These are phyloP conservation scores for Talaromyces ruber DNA, from an alignment of 495 filamentous ascomycete genomes.

Conservation along the genomic window DNA sequence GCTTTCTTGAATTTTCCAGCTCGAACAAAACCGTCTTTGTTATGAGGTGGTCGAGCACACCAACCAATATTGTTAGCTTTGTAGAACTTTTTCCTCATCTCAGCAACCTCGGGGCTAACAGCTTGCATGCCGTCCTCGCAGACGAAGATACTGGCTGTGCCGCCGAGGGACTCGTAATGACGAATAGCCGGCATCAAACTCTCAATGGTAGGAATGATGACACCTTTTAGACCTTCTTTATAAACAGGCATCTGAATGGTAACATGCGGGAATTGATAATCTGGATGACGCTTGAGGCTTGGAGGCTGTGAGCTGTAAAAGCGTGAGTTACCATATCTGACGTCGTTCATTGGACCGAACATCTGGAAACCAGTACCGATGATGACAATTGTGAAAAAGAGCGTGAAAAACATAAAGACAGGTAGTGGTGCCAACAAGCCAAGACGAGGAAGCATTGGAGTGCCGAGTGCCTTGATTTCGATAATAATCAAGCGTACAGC, in stretches of 20 bases:
- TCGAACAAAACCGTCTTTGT: constrained; percentile 36
- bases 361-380: constrained; percentile 11
- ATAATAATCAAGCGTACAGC: constrained; percentile 13
- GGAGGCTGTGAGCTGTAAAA: constrained; percentile 12
- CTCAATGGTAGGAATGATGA: constrained; percentile 54
- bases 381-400: constrained; percentile 16
- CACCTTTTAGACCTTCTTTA: constrained; percentile 59
- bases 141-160: constrained; percentile 37
- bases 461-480: constrained; percentile 17
- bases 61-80: constrained; percentile 55
- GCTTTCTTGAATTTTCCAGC: constrained; percentile 68
- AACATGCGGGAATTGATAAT: constrained; percentile 11
- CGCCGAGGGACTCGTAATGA: constrained; percentile 53
- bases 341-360: constrained; percentile 9
- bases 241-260: constrained; percentile 70
- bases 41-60: constrained; percentile 43
- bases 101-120: constrained; percentile 43
- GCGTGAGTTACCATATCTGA: constrained; percentile 10
- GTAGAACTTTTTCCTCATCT: constrained; percentile 54
- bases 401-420: constrained; percentile 18
- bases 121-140: constrained; percentile 41
- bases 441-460: constrained; percentile 14
- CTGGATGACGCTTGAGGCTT: constrained; percentile 5
- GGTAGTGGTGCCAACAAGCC: constrained; percentile 23
- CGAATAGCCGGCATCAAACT: constrained; percentile 58